Percentiles rank a stretch among this genome's conserved stretches.
Conservation (phyloP, 495 filamentous ascomycete species). For the Durotheca rogersii region DNA sequence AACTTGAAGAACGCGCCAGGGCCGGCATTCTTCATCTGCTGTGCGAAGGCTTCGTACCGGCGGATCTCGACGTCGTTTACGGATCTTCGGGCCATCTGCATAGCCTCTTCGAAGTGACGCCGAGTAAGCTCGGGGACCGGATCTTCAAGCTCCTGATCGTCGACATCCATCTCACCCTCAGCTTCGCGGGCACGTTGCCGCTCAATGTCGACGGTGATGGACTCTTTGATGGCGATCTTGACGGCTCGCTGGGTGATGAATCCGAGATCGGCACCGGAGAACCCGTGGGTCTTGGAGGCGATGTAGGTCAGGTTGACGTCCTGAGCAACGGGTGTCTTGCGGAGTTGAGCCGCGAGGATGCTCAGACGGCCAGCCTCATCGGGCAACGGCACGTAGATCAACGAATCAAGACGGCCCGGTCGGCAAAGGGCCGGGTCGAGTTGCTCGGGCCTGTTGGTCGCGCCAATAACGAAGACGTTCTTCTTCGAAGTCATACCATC, state of each 20-base stretch:
- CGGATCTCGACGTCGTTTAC: slow-evolving; percentile 96
- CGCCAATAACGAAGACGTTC: slow-evolving; percentile 99
- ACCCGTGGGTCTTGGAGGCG: slow-evolving; percentile 95
- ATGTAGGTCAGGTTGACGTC: slow-evolving; percentile 92
- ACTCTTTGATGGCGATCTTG: slow-evolving; percentile 98
- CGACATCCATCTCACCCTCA: slow-evolving; percentile 80
- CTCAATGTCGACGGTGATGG: slow-evolving; percentile 88
- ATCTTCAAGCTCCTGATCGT: slow-evolving; percentile 78
- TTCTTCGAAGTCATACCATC: slow-evolving; percentile 99
- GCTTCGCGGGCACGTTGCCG: slow-evolving; percentile 84
- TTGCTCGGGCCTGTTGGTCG: slow-evolving; percentile 97
- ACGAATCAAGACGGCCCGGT: slow-evolving; percentile 95
- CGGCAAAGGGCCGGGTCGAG: slow-evolving; percentile 96
- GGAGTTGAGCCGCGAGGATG: slow-evolving; percentile 94
- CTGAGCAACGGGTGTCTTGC: slow-evolving; percentile 89
- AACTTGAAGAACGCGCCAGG: slow-evolving; percentile 97
- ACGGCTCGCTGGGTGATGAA: slow-evolving; percentile 98
- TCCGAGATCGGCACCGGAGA: slow-evolving; percentile 98
- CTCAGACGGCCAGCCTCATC: slow-evolving; percentile 81
- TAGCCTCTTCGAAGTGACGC: slow-evolving; percentile 97
- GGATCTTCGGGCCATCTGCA: slow-evolving; percentile 87
- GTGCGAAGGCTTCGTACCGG: slow-evolving; percentile 96
- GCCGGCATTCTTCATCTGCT: slow-evolving; percentile 97
- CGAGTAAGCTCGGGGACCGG: slow-evolving; percentile 95
- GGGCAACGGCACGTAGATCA: slow-evolving; percentile 96